phyloP scores from a whole-genome alignment of 139 green algal genomes.

The Closterium sp. region DNA sequence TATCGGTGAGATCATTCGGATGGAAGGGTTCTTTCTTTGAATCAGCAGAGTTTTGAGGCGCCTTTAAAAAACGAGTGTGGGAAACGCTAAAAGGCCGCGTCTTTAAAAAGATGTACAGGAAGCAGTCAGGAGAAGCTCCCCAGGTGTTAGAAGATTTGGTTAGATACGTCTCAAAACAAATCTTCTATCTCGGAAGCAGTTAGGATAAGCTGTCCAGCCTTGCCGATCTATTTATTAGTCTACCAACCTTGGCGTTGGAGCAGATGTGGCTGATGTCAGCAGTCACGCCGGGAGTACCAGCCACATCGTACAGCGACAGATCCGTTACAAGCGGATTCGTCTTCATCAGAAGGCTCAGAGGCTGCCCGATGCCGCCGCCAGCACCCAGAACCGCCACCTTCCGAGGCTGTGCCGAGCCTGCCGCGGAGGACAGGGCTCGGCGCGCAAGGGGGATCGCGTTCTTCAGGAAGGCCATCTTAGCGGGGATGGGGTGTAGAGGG shows the following conservation, averaged over 20 bases:
- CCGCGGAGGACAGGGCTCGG: neutral
- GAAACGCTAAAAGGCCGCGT: no score
- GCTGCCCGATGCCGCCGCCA: conserved; percentile 93
- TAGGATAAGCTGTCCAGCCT: no score
- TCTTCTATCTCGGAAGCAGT: no score
- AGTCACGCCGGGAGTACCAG: conserved; percentile 84
- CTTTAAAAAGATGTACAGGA: no score
- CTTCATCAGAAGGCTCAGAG: conserved; percentile 93
- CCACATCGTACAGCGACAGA: conserved; percentile 96
- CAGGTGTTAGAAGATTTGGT: no score
- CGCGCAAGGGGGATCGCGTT: neutral
- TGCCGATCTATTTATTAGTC: neutral
- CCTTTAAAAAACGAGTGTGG: no score
- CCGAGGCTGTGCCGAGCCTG: neutral
- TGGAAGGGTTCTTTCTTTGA: no score
- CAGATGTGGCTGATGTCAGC: conserved; percentile 96
- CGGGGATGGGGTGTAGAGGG: neutral
- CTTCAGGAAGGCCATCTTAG: conserved; percentile 8
- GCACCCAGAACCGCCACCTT: conserved; percentile 92
- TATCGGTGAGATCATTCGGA: no score
- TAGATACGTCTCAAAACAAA: no score
- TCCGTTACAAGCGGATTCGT: conserved; percentile 75
- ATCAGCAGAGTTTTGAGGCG: no score
- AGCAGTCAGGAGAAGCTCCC: no score
- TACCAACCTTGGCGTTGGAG: conserved; percentile 67